A percentile compares a stretch with the other conserved stretches of the same genome.
phyloP scores from a whole-genome alignment of 371 early-diverging fungal genomes.

The Rhizopus arrhizus region DNA sequence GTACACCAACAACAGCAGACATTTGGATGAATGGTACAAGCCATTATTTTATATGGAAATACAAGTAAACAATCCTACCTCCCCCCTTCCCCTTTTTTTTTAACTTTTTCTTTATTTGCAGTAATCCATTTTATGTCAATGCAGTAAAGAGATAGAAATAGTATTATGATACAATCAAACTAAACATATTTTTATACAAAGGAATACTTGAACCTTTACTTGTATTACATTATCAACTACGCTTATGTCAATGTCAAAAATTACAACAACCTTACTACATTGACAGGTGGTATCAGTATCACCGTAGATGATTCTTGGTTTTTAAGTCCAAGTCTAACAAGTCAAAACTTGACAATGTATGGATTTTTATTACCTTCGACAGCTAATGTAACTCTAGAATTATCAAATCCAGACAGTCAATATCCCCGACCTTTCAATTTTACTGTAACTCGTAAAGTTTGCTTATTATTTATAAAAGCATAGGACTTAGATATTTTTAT shows the following conservation, averaged over 20 bases:
- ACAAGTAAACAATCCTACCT: conserved; percentile 29
- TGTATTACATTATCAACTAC: conserved; percentile 45
- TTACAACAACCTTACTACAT: conserved; percentile 30
- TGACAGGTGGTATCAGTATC: conserved; percentile 23
- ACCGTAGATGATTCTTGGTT: conserved; percentile 50
- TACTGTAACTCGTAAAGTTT: conserved; percentile 46
- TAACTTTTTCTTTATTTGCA: conserved; percentile 13
- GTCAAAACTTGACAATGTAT: conserved; percentile 32
- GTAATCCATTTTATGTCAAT: conserved; percentile 37
- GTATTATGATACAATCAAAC: not conserved
- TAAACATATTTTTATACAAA: conserved; percentile 2
- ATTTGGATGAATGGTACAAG: conserved; percentile 39
- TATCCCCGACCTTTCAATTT: conserved; percentile 51
- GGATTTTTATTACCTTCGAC: conserved; percentile 41
- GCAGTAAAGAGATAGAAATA: conserved; percentile 26
- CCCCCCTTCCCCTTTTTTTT: not conserved
- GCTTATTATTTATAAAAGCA: too few species aligned
- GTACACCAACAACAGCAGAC: conserved; percentile 30
- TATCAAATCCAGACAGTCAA: conserved; percentile 28
- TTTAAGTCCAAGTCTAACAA: conserved; percentile 19
- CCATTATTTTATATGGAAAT: conserved; percentile 44
- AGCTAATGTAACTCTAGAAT: conserved; percentile 29
- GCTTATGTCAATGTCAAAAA: conserved; percentile 36
- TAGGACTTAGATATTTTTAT: not conserved
- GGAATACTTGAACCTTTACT: conserved; percentile 27